Conservation (phyloP, 805 yeast genomes). For the Saccharomycopsis sp. region DNA sequence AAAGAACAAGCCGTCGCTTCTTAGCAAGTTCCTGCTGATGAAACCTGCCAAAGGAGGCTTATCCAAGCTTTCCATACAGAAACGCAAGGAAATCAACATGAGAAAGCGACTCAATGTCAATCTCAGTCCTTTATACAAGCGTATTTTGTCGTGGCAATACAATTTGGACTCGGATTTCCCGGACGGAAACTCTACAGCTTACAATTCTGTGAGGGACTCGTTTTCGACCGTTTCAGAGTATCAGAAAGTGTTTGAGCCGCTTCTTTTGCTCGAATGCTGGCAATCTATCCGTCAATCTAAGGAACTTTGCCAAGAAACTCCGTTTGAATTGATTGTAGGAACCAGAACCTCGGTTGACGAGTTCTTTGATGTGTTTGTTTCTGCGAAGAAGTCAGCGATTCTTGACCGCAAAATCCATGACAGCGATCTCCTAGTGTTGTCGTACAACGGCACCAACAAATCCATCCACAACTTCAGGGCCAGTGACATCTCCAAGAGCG, state of each 20-base stretch:
- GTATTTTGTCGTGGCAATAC: slow-evolving; percentile 73
- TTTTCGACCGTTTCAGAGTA: slow-evolving; percentile 63
- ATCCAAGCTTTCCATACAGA: slow-evolving; percentile 35
- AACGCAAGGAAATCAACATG: slow-evolving; percentile 68
- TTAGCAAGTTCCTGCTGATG: slow-evolving; percentile 19
- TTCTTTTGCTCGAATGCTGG: slow-evolving; percentile 88
- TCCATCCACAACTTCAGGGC: slow-evolving; percentile 25
- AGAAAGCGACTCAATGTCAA: slow-evolving; percentile 72
- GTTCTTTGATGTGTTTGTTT: slow-evolving; percentile 80
- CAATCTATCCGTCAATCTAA: slow-evolving; percentile 75
- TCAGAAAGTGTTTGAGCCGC: slow-evolving; percentile 64
- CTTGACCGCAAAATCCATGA: slow-evolving; percentile 57
- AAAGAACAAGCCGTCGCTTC: slow-evolving; percentile 27
- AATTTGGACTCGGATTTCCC: slow-evolving; percentile 52
- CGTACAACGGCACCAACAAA: slow-evolving; percentile 38
- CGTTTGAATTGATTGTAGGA: slow-evolving; percentile 66
- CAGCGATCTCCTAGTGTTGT: slow-evolving; percentile 66
- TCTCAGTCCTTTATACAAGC: slow-evolving; percentile 64
- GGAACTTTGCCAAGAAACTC: slow-evolving; percentile 45
- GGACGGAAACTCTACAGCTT: slow-evolving; percentile 35
- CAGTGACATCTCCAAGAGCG: slow-evolving; percentile 30
- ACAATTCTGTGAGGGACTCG: slow-evolving; percentile 41
- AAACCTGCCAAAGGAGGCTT: slow-evolving; percentile 22
- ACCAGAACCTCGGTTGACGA: slow-evolving; percentile 78
- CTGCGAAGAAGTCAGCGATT: slow-evolving; percentile 48